phyloP scores from a whole-genome alignment of 441 rosid genomes.

The Arabidopsis lyrata region DNA sequence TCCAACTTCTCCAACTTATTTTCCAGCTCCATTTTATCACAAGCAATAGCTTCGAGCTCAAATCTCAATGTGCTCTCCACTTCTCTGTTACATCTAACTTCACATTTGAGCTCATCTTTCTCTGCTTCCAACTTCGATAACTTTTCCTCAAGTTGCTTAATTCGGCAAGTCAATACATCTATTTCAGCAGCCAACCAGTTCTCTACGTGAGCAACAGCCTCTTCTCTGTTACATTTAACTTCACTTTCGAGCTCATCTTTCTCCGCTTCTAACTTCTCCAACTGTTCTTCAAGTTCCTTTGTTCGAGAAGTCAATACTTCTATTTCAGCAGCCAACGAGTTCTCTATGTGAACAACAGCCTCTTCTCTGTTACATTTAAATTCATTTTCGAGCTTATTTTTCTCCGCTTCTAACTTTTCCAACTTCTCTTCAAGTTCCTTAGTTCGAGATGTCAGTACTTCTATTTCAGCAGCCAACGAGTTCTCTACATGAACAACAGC shows the following conservation, averaged over 20 bases:
- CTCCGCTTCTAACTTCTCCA: conserved; percentile 60
- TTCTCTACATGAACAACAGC: conserved; percentile 25
- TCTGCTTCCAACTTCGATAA: conserved; percentile 55
- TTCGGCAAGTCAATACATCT: conserved; percentile 51
- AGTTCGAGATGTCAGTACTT: conserved; percentile 25
- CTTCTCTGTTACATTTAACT: conserved; percentile 16
- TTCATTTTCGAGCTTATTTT: conserved; percentile 48
- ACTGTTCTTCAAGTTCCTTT: conserved; percentile 39
- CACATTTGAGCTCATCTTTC: conserved; percentile 43
- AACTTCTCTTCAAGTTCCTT: conserved; percentile 38
- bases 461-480: conserved; percentile 52
- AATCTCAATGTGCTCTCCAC: conserved; percentile 33
- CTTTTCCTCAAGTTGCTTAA: conserved; percentile 62
- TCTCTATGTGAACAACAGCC: conserved; percentile 21
- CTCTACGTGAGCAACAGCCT: conserved; percentile 43
- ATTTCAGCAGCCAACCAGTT: conserved; percentile 58
- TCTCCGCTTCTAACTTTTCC: conserved; percentile 50
- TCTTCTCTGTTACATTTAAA: conserved; percentile 1
- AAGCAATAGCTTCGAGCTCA: conserved; percentile 36
- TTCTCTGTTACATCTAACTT: conserved; percentile 26
- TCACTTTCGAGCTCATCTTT: conserved; percentile 50
- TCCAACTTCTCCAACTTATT: conserved; percentile 49
- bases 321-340: conserved; percentile 45
- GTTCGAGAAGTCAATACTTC: conserved; percentile 29
- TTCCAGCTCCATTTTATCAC: conserved; percentile 45